A percentile compares a stretch with the other conserved stretches of the same genome.
Evolutionary conservation across 2,329 filamentous ascomycete species (phyloP).

Genomic region (Penicillium aurantiogriseum): DNA sequence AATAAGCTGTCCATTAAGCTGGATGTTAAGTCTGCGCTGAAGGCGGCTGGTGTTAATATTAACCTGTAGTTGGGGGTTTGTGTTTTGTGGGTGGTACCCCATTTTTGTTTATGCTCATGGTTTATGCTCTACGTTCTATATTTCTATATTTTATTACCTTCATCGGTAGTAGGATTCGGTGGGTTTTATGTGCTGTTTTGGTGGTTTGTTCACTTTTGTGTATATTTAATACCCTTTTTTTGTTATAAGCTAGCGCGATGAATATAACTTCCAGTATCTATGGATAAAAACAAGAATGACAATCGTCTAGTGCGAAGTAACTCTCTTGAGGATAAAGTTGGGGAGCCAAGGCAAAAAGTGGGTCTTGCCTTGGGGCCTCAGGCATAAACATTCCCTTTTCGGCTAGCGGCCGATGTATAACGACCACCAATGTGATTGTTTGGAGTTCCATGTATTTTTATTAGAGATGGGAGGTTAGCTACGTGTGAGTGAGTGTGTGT

Average conservation of each 20-base stretch:
- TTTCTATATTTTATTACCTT: neutral
- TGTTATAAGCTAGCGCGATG: neutral
- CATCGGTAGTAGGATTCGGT: neutral
- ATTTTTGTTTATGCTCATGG: neutral
- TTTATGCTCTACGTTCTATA: neutral
- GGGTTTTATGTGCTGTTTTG: neutral
- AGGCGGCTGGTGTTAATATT: constrained; percentile 17
- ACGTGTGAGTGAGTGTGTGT: no score
- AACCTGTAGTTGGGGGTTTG: neutral
- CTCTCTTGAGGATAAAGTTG: no score
- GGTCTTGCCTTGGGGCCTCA: no score
- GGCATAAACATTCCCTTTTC: no score
- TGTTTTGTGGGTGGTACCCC: neutral
- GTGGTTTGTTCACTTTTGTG: neutral
- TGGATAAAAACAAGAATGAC: no score
- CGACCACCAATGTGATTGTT: no score
- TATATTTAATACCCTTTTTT: constrained; percentile 9
- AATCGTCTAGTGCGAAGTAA: no score
- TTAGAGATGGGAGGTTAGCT: no score
- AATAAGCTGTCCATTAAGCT: constrained; percentile 49
- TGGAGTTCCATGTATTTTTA: no score
- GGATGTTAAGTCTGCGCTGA: constrained; percentile 42
- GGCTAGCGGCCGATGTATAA: no score
- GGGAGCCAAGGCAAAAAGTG: no score
- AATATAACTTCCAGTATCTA: neutral